These are phyloP conservation scores for Rhizomucor miehei DNA, from an alignment of 371 early-diverging fungal species.

Conservation along the genomic window DNA sequence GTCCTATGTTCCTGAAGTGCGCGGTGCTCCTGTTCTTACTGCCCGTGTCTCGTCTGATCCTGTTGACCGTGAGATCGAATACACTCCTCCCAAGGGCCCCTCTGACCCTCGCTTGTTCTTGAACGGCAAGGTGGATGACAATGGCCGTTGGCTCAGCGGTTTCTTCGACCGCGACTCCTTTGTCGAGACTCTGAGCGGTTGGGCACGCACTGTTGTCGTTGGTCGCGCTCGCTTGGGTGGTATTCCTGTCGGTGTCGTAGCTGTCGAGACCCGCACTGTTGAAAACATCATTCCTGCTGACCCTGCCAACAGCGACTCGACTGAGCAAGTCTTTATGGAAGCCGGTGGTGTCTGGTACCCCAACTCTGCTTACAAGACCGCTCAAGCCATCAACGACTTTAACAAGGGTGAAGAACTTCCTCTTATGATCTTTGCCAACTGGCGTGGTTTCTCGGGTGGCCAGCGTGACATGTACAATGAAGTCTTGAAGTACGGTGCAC, in stretches of 20 bases:
- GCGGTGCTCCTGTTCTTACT: constrained; percentile 64
- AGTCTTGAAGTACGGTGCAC: constrained; percentile 95
- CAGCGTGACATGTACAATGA: constrained; percentile 99
- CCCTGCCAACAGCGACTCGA: constrained; percentile 87
- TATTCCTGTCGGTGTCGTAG: constrained; percentile 96
- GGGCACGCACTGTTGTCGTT: constrained; percentile 73
- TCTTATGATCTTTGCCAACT: constrained; percentile 98
- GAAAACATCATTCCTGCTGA: constrained; percentile 94
- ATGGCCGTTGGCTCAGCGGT: constrained; percentile 78
- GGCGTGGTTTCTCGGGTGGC: constrained; percentile 99
- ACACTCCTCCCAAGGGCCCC: constrained; percentile 77
- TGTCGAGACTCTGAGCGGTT: constrained; percentile 75
- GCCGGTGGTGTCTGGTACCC: constrained; percentile 99
- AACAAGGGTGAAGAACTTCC: constrained; percentile 98
- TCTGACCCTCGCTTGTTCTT: constrained; percentile 93
- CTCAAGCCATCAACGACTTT: constrained; percentile 97
- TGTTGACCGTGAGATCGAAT: constrained; percentile 73
- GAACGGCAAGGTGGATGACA: constrained; percentile 68
- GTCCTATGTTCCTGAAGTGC: constrained; percentile 80
- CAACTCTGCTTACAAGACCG: constrained; percentile 98
- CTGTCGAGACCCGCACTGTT: constrained; percentile 92
- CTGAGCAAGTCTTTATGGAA: constrained; percentile 86
- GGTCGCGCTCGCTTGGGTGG: constrained; percentile 97
- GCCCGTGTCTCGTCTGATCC: constrained; percentile 51
- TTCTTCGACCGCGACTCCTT: constrained; percentile 93